Evolutionary conservation across 2,329 filamentous ascomycete genomes (phyloP).

Genomic region (Fulvia fulva): DNA sequence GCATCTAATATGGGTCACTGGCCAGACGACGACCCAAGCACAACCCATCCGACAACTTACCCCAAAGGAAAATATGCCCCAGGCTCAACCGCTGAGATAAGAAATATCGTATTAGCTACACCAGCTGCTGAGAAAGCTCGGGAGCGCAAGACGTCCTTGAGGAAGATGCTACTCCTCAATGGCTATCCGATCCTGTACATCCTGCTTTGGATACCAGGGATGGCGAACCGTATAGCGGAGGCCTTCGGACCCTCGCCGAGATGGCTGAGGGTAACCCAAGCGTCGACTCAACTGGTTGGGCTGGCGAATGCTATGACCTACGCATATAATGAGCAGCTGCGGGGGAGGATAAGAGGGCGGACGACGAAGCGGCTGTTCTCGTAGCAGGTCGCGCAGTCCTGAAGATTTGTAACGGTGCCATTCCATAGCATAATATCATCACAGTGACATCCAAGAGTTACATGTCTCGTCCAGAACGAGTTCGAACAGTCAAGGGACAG

Average conservation of each 20-base stretch:
- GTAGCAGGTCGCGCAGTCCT: not conserved
- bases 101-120: not conserved
- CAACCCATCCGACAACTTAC: not conserved
- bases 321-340: constrained; percentile 19
- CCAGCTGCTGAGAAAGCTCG: not conserved
- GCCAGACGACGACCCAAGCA: not conserved
- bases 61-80: not conserved
- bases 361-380: not conserved
- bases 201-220: constrained; percentile 34
- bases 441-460: not conserved
- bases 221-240: constrained; percentile 22
- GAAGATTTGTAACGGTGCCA: not conserved
- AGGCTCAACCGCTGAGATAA: not conserved
- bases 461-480: too few species aligned
- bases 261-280: constrained; percentile 20
- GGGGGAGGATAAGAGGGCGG: constrained; percentile 3
- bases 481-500: too few species aligned
- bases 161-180: constrained; percentile 33
- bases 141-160: constrained; percentile 12
- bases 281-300: constrained; percentile 20
- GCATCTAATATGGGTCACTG: not conserved
- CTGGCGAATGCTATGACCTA: constrained; percentile 20
- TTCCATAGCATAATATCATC: not conserved
- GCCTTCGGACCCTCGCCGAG: constrained; percentile 12
- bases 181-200: constrained; percentile 35